These are phyloP conservation scores for Beauveria australis DNA, from an alignment of 2,329 filamentous ascomycete species.

Conservation along the genomic window DNA sequence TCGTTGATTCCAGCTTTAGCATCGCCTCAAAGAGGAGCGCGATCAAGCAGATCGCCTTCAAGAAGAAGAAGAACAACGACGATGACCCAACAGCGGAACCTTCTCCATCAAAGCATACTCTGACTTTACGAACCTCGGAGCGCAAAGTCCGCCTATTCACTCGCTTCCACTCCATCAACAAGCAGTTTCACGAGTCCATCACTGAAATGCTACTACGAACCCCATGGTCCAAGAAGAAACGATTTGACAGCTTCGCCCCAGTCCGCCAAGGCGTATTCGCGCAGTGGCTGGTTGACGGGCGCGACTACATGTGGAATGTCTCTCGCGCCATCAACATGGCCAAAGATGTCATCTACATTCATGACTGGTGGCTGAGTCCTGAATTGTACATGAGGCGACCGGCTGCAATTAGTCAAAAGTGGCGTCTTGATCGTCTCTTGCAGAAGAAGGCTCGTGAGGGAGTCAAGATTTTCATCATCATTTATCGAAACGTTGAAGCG, in stretches of 20 bases:
- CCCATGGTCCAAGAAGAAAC: conserved; percentile 72
- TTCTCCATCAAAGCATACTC: conserved; percentile 53
- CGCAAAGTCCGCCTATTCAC: conserved; percentile 86
- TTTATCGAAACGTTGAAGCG: conserved; percentile 96
- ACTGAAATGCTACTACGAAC: conserved; percentile 76
- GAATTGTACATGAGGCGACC: conserved; percentile 93
- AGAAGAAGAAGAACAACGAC: conserved; percentile 50
- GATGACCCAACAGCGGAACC: conserved; percentile 33
- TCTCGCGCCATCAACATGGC: conserved; percentile 95
- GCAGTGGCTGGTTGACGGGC: conserved; percentile 92
- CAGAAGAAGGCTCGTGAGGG: conserved; percentile 89
- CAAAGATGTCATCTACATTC: conserved; percentile 95
- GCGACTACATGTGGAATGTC: conserved; percentile 99
- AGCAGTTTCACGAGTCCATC: conserved; percentile 92
- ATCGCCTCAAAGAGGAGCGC: conserved; percentile 66
- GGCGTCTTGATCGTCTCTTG: conserved; percentile 88
- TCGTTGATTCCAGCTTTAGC: conserved; percentile 84
- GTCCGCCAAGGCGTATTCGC: conserved; percentile 80
- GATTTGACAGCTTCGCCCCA: conserved; percentile 90
- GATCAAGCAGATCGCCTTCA: conserved; percentile 43
- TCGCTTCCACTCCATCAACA: conserved; percentile 78
- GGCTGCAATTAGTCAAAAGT: conserved; percentile 94
- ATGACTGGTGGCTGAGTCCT: conserved; percentile 98
- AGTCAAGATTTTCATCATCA: conserved; percentile 94
- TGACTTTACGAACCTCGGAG: conserved; percentile 86